Base-by-base conservation (phyloP, 192 early-diverging fungal species). In the Neocallimastix lanati region DNA sequence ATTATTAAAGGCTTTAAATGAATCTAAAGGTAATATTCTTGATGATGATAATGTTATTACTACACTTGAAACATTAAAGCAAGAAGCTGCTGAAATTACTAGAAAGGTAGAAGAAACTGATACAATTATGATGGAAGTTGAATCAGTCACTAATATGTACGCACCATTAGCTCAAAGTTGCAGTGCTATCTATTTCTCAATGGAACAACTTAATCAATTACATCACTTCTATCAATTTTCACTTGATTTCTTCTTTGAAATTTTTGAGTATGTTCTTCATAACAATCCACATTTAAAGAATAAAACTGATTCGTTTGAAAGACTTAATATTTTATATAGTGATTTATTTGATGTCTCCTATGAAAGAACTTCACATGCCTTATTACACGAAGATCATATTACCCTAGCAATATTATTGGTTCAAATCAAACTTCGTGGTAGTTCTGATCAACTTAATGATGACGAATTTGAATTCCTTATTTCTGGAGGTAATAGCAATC, bases 211-310 rank as follows among this genome's bases (percentile, higher is more conserved):
- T 50, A 87, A 92, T 78, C 84, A 88, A 50, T 83, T 99, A 76
- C 88, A 99, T 81, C 91, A 93, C 82, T 99, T 98, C 86, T 99
- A 99, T 85, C 96, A 97, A 87, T 98, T 99, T 87, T 98, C 97
- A 28, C 91, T 98, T 30, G 94, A 93, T 83, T 99, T 96, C 85
- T 98, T 99, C 86, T 89, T 93, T 77, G 89, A 92, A 77, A 96
- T 98, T 67, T 99, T 99, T 88, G 85, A 93, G 81, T 89, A 83
- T 78, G 91, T 96, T 0, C 88, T 99, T 15, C 92, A 94, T 82
- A 85, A 89, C 30, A 88, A 97, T 85, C 86, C 91, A 30, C 84
- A 90, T 76, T 84, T 95, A 77, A 84, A 87, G 29, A 86, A 86
- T 27, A 80, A 92, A 29, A 84, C 85, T 28, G 97, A 95, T 82